Evolutionary conservation across 2,329 filamentous ascomycete species (phyloP).

Genomic region (Fusarium musae): DNA sequence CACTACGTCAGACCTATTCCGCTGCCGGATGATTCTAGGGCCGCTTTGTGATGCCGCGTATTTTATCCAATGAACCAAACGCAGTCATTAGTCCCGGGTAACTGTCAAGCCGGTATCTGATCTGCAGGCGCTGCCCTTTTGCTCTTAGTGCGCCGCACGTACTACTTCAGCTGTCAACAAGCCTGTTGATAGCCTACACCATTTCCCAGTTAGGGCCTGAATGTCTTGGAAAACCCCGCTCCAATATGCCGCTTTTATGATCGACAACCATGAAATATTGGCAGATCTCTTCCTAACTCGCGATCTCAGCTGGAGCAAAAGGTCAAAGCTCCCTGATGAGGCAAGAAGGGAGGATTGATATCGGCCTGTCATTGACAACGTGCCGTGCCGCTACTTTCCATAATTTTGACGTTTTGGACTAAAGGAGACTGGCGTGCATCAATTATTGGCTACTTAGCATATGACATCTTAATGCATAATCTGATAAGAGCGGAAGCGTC

Average conservation of each 20-base stretch:
- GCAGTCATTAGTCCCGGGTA: background rate
- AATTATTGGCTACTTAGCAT: background rate
- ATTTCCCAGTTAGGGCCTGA: background rate
- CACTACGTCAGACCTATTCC: background rate
- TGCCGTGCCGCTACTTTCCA: background rate
- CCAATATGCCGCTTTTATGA: background rate
- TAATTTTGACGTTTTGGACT: background rate
- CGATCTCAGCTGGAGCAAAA: background rate
- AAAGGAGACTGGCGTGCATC: rapidly evolving
- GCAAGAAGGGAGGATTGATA: background rate
- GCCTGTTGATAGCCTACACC: background rate
- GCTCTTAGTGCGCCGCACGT: background rate
- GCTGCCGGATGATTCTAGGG: background rate
- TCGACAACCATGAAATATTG: no score
- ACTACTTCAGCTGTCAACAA: background rate
- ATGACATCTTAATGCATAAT: background rate
- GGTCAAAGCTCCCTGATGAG: background rate
- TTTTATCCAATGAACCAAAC: no score
- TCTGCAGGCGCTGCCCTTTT: background rate
- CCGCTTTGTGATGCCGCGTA: rapidly evolving
- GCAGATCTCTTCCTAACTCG: background rate
- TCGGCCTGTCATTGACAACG: background rate
- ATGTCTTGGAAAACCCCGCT: background rate
- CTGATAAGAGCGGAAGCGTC: background rate
- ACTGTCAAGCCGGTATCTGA: background rate